These are phyloP conservation scores for Syncephalis plumigaleata DNA, from an alignment of 371 early-diverging fungal species.

Conservation along the genomic window DNA sequence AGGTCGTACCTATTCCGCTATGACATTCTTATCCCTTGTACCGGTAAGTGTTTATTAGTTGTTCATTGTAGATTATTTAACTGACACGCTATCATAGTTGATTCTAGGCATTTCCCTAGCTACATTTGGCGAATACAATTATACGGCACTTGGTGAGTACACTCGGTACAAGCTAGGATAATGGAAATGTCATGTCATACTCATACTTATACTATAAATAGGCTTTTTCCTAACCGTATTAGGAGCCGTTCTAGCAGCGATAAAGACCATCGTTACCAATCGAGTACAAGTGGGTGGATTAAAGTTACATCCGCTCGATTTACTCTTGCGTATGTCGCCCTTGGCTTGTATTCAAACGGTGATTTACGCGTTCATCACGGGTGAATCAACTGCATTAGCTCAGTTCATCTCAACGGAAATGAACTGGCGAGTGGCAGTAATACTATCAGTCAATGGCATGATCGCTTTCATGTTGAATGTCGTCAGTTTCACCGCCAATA, in stretches of 20 bases:
- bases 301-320: constrained; percentile 62
- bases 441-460: constrained; percentile 50
- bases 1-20: constrained; percentile 29
- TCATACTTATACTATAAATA: too few species aligned
- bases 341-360: constrained; percentile 61
- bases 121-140: constrained; percentile 68
- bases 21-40: constrained; percentile 39
- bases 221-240: constrained; percentile 66
- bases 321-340: constrained; percentile 66
- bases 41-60: constrained; percentile 19
- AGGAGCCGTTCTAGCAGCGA: constrained; percentile 60
- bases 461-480: constrained; percentile 73
- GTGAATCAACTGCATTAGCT: constrained; percentile 37
- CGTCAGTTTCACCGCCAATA: constrained; percentile 69
- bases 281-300: constrained; percentile 56
- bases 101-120: constrained; percentile 70
- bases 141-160: constrained; percentile 29
- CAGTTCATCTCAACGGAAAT: constrained; percentile 26
- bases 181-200: neutral
- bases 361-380: constrained; percentile 38
- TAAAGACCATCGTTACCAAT: constrained; percentile 78
- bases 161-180: neutral
- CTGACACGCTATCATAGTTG: too few species aligned
- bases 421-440: constrained; percentile 21
- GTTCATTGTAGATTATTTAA: too few species aligned